Conservation (phyloP, 192 early-diverging fungal genomes). For the Backusella psychrophila region DNA sequence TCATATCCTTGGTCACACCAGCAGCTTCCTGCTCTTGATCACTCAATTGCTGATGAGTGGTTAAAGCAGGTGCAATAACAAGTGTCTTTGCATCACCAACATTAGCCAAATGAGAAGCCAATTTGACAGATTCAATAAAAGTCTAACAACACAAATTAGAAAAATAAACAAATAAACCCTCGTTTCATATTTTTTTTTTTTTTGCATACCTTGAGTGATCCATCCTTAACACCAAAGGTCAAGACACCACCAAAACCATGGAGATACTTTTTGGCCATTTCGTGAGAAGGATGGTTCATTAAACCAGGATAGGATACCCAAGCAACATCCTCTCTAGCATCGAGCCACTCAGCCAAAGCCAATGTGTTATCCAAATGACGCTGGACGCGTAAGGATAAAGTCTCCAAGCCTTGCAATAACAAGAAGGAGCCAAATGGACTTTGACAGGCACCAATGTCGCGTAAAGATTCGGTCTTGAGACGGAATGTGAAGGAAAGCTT, state of each 20-base stretch:
- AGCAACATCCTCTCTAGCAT: slow-evolving; percentile 64
- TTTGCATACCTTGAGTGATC: slow-evolving; percentile 24
- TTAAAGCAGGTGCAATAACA: slow-evolving; percentile 80
- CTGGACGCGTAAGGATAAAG: slow-evolving; percentile 85
- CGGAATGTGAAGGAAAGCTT: slow-evolving; percentile 76
- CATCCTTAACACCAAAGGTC: slow-evolving; percentile 64
- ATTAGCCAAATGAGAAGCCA: slow-evolving; percentile 90
- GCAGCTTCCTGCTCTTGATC: slow-evolving; percentile 75
- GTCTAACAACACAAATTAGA: slow-evolving; percentile 4
- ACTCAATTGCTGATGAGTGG: slow-evolving; percentile 87
- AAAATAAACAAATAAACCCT: neutral
- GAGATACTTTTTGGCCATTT: slow-evolving; percentile 81
- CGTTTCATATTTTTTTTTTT: neutral
- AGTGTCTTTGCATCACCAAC: slow-evolving; percentile 93
- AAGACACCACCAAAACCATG: slow-evolving; percentile 86
- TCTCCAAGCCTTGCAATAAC: slow-evolving; percentile 88
- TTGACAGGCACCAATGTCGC: slow-evolving; percentile 81
- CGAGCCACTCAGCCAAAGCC: slow-evolving; percentile 77
- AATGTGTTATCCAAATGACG: slow-evolving; percentile 81
- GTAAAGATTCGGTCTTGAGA: slow-evolving; percentile 78
- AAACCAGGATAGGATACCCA: slow-evolving; percentile 94
- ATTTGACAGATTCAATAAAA: slow-evolving; percentile 78
- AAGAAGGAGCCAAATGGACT: slow-evolving; percentile 91
- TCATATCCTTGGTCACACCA: slow-evolving; percentile 78
- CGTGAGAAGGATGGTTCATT: slow-evolving; percentile 72